A percentile compares a stretch with the other conserved stretches of the same genome.
These are phyloP conservation scores for Umbilicus rupestris DNA, from an alignment of 164 flowering plant species.

Conservation along the genomic window DNA sequence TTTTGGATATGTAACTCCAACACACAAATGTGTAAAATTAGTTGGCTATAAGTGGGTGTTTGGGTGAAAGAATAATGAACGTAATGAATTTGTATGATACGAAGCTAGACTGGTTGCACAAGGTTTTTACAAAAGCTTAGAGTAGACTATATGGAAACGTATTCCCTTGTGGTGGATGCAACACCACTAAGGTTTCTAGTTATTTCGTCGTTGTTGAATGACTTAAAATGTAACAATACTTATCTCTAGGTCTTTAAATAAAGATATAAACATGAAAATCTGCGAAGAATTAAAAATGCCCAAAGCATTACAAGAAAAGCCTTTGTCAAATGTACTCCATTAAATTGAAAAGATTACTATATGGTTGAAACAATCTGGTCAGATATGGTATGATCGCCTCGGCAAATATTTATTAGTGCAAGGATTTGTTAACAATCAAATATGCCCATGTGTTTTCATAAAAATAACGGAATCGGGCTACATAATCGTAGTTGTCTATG, in stretches of 20 bases:
- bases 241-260: neutral
- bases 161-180: conserved; percentile 5
- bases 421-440: neutral
- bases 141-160: neutral
- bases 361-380: conserved; percentile 1
- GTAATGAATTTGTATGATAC: conserved; percentile 1
- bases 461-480: neutral
- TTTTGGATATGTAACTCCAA: neutral
- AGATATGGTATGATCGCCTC: neutral
- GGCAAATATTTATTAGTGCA: neutral
- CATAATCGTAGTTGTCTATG: neutral
- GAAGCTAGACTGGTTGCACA: neutral
- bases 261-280: conserved; percentile 1
- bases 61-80: neutral
- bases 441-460: neutral
- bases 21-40: neutral
- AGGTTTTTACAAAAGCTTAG: neutral
- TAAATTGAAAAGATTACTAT: neutral
- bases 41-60: neutral
- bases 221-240: neutral
- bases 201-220: neutral
- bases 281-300: neutral
- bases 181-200: neutral
- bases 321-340: neutral
- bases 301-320: neutral